These are phyloP conservation scores for Helotiales sp. DNA, from an alignment of 2,329 filamentous ascomycete species.

Conservation along the genomic window DNA sequence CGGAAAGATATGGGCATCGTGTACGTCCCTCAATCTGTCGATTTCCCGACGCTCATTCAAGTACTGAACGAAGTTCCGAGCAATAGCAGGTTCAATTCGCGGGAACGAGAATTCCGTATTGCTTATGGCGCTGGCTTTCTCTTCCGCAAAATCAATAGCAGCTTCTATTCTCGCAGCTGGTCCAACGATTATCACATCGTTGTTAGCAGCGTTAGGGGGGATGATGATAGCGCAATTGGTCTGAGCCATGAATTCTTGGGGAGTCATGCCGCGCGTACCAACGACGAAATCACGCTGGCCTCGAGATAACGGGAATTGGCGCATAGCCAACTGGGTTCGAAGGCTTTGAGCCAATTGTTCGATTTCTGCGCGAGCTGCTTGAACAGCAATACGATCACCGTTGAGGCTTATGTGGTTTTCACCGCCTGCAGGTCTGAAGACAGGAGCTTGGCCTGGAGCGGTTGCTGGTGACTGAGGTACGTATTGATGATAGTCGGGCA, in stretches of 20 bases:
- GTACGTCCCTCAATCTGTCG: conserved; percentile 74
- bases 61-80: conserved; percentile 84
- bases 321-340: conserved; percentile 70
- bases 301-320: conserved; percentile 79
- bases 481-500: conserved; percentile 81
- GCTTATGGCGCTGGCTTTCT: conserved; percentile 84
- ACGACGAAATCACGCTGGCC: conserved; percentile 95
- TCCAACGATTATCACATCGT: conserved; percentile 81
- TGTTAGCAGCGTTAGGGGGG: conserved; percentile 73
- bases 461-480: conserved; percentile 62
- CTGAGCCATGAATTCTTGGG: conserved; percentile 84
- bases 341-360: conserved; percentile 78
- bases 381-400: conserved; percentile 81
- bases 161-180: conserved; percentile 70
- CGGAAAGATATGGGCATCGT: conserved; percentile 85
- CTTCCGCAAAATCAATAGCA: conserved; percentile 82
- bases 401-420: conserved; percentile 81
- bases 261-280: conserved; percentile 75
- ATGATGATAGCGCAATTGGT: conserved; percentile 89
- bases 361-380: conserved; percentile 76
- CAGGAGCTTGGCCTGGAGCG: conserved; percentile 63
- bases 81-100: conserved; percentile 75
- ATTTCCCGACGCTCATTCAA: conserved; percentile 80
- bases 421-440: conserved; percentile 68
- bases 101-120: conserved; percentile 81